Evolutionary conservation across 2,329 filamentous ascomycete species (phyloP), one percentile per base, ranked within the genome.

Genomic region (Colletotrichum graminicola): DNA sequence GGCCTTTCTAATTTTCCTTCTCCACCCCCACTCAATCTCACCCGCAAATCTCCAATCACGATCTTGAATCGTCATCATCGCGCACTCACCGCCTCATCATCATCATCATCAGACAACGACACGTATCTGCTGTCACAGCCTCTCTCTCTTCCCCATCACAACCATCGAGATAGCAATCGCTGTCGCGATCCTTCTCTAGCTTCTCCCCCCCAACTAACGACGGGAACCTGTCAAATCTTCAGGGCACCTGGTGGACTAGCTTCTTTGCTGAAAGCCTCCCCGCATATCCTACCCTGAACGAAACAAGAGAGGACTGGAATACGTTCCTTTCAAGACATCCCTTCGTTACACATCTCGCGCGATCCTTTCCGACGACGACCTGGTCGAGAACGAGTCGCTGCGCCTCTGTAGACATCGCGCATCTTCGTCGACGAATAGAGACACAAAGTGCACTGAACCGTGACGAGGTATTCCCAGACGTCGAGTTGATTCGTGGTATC

Each of bases 1-100:
- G 84, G 84, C 82, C 82, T 79, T 79, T 78, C 78, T 76, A 80
- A 80, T 80, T 78, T 77, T 76, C 79, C 75, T 77, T 77, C 73
- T 74, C 73, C 75, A 73, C 78, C 73, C 74, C 73, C 75, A 73
- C 79, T 75, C 76, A 75, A 73, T 70, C 70, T 64, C 75, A 73
- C 59, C 66, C 54, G n/a, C 54, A 54, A 57, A 49, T 26, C 75
- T 74, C 73, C 75, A 52, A 70, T 74, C 75, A 75, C 76, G 74
- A 75, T 64, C 67, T 56, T 68, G 59, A 49, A 69, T 66, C 56
- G 60, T 62, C 70, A 45, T 66, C 56, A 57, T 61, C 56, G 51
- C 64, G 51, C 49, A 63, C 45, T 14, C 36, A 39, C 39, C 39
- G 39, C 39, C 36, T 55, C 43, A 51, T 34, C 52, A 21, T 21